Base-by-base conservation (phyloP, 139 green algal species). In the Bryopsis sp. region DNA sequence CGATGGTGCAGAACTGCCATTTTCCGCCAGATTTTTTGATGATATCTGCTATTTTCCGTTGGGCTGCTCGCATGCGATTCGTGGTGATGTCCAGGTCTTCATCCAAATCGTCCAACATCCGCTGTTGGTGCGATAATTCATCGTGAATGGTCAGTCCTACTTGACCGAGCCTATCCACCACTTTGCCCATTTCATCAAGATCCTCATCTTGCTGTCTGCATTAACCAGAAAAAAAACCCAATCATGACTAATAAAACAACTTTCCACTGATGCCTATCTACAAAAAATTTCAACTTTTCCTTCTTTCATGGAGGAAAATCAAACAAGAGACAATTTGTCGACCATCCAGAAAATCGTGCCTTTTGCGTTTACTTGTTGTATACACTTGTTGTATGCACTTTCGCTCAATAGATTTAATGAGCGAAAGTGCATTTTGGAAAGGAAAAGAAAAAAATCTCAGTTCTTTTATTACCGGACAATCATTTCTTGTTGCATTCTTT, bases 401-500 rank as follows among this genome's bases (percentile, higher is more conserved):
- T n/a, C n/a, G n/a, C n/a, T n/a, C n/a, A n/a, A n/a, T n/a, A n/a
- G n/a, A n/a, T n/a, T n/a, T n/a, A n/a, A n/a, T n/a, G n/a, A n/a
- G n/a, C n/a, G n/a, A n/a, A n/a, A n/a, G n/a, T n/a, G n/a, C n/a
- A n/a, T n/a, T n/a, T n/a, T n/a, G n/a, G n/a, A n/a, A n/a, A n/a
- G n/a, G n/a, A n/a, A n/a, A n/a, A n/a, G n/a, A n/a, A n/a, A n/a
- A n/a, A n/a, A n/a, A n/a, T n/a, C n/a, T 54, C 11, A 54, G 43
- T 19, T 54, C 15, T 54, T 19, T 19, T 26, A 63, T 19, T 39
- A 67, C 59, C 62, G 48, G 22, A 54, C 54, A 8, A 69, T 37
- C 62, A 69, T 69, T 54, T 69, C 62, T 35, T 58, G 37, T 24
- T 69, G 31, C 62, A 58, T 50, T 54, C 26, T 50, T 57, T 69